phyloP scores from a whole-genome alignment of 1,284 basidiomycete genomes.

The Marasmius sp. region DNA sequence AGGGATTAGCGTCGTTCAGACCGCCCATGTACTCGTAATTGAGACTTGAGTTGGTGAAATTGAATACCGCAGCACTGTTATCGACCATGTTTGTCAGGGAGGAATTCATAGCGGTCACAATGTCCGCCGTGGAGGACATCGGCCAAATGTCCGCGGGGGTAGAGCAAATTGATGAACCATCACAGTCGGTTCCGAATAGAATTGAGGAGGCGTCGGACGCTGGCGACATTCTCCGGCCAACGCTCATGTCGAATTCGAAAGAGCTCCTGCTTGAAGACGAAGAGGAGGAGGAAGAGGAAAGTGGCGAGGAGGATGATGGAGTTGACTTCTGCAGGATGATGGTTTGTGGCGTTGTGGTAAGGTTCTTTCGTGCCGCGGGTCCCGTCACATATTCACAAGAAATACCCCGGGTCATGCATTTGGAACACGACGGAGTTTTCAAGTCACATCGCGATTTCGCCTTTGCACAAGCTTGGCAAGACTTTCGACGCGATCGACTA shows the following conservation, averaged over 20 bases:
- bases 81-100: background rate
- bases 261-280: background rate
- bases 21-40: background rate
- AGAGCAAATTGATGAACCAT: background rate
- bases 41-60: background rate
- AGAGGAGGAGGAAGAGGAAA: background rate
- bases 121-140: background rate
- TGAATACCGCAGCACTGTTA: background rate
- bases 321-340: background rate
- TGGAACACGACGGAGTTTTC: conserved; percentile 1
- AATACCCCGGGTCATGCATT: background rate
- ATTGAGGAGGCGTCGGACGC: conserved; percentile 1
- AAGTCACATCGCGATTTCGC: conserved; percentile 1
- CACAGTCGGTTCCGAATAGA: background rate
- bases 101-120: background rate
- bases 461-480: background rate
- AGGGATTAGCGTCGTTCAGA: background rate
- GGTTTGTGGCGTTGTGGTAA: too few relatives aligned
- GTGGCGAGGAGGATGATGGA: background rate
- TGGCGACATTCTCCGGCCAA: background rate
- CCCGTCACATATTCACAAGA: conserved; percentile 1
- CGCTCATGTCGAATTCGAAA: background rate
- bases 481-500: conserved; percentile 1
- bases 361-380: background rate
- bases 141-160: background rate